phyloP scores from a whole-genome alignment of 2,329 filamentous ascomycete species.

The Xylaria polymorpha region DNA sequence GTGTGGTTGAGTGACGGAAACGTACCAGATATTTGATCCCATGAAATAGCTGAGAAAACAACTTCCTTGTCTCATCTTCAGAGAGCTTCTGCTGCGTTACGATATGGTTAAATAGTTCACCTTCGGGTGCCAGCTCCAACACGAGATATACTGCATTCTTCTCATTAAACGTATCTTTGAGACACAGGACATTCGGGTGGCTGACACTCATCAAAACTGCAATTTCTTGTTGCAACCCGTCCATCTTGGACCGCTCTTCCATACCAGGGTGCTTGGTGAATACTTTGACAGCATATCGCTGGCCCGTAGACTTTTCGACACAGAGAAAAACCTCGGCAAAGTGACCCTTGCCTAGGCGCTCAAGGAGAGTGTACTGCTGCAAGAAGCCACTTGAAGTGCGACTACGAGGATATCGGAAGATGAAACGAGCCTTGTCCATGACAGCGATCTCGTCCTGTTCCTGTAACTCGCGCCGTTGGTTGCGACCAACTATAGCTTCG shows the following conservation, averaged over 20 bases:
- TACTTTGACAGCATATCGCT: conserved; percentile 90
- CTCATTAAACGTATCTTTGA: conserved; percentile 96
- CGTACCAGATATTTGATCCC: conserved; percentile 94
- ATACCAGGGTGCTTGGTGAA: conserved; percentile 88
- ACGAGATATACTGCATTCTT: conserved; percentile 90
- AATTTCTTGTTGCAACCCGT: conserved; percentile 93
- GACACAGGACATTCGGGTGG: conserved; percentile 89
- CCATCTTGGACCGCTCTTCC: conserved; percentile 84
- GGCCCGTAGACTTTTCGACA: conserved; percentile 84
- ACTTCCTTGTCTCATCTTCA: conserved; percentile 84
- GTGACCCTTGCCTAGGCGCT: conserved; percentile 92
- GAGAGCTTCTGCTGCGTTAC: conserved; percentile 89
- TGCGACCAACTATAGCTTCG: conserved; percentile 88
- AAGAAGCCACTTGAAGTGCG: conserved; percentile 80
- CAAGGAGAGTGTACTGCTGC: conserved; percentile 85
- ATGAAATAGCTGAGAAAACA: conserved; percentile 92
- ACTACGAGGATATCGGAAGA: conserved; percentile 88
- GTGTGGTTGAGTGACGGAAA: conserved; percentile 46
- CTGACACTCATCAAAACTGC: conserved; percentile 97
- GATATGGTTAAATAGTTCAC: conserved; percentile 96
- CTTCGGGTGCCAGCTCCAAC: conserved; percentile 88
- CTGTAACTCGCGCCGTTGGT: conserved; percentile 87
- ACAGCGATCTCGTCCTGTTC: conserved; percentile 93
- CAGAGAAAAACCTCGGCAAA: conserved; percentile 95
- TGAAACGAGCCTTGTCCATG: conserved; percentile 84